Percentiles rank a stretch among this genome's conserved stretches.
phyloP scores from a whole-genome alignment of 768 basidiomycete genomes.

The Boletus rubescentipes region DNA sequence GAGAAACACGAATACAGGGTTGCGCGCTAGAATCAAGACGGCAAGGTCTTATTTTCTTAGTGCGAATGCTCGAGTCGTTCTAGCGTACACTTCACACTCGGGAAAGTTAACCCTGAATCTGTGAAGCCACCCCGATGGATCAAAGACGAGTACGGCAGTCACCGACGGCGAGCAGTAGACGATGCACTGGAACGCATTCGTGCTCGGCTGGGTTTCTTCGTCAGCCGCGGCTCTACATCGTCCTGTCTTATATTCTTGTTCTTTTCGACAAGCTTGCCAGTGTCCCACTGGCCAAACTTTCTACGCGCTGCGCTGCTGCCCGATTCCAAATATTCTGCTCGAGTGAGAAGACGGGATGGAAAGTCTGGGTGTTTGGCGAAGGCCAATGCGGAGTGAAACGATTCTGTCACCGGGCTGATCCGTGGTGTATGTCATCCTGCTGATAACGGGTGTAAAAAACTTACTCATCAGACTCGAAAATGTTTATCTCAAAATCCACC shows the following conservation, averaged over 20 bases:
- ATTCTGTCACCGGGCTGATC: constrained; percentile 62
- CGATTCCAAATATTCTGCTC: constrained; percentile 82
- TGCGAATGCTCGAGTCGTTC: background rate
- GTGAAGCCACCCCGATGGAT: constrained; percentile 9
- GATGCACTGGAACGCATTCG: constrained; percentile 23
- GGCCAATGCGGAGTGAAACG: constrained; percentile 57
- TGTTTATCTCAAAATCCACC: constrained; percentile 69
- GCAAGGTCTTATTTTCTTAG: background rate
- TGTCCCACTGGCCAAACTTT: constrained; percentile 69
- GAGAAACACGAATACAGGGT: constrained; percentile 4
- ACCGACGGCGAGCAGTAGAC: constrained; percentile 29
- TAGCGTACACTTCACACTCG: constrained; percentile 3
- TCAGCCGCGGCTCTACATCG: constrained; percentile 26
- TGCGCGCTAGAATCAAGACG: background rate
- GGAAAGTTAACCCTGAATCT: constrained; percentile 21
- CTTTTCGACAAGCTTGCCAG: constrained; percentile 24
- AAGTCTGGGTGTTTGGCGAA: constrained; percentile 58
- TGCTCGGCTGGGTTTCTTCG: constrained; percentile 29
- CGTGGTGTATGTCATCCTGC: constrained; percentile 16
- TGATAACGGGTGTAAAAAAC: constrained; percentile 27
- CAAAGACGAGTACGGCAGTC: constrained; percentile 9
- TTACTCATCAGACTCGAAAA: constrained; percentile 75
- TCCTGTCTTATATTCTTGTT: constrained; percentile 18
- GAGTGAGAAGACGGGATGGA: constrained; percentile 56
- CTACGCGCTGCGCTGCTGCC: constrained; percentile 74